phyloP scores from a whole-genome alignment of 2,329 filamentous ascomycete species.

The Alternaria metachromatica region DNA sequence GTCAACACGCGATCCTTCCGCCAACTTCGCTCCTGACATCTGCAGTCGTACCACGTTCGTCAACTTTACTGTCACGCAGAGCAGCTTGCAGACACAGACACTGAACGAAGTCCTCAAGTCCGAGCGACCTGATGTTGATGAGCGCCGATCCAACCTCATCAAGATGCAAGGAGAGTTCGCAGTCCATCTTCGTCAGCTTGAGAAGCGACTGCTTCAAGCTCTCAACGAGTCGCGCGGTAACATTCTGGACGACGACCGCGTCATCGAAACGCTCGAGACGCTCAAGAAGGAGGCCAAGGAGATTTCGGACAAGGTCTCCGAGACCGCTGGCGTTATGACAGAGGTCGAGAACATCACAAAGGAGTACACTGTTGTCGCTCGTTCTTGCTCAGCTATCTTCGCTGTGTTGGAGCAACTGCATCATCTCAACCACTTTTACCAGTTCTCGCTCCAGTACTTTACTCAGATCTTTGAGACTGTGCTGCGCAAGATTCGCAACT shows the following conservation, averaged over 20 bases:
- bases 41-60: conserved; percentile 99
- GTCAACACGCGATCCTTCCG: conserved; percentile 94
- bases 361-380: conserved; percentile 91
- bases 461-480: conserved; percentile 96
- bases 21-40: conserved; percentile 92
- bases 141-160: conserved; percentile 94
- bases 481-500: conserved; percentile 77
- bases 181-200: conserved; percentile 92
- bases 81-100: conserved; percentile 97
- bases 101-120: conserved; percentile 97
- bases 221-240: conserved; percentile 98
- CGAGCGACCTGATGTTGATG: conserved; percentile 95
- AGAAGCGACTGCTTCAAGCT: conserved; percentile 91
- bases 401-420: conserved; percentile 96
- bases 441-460: conserved; percentile 98
- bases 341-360: conserved; percentile 96
- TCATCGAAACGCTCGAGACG: conserved; percentile 96
- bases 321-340: conserved; percentile 97
- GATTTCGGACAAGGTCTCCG: conserved; percentile 93
- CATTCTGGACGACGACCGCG: conserved; percentile 96
- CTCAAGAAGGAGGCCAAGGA: conserved; percentile 97
- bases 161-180: conserved; percentile 99
- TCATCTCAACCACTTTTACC: conserved; percentile 99
- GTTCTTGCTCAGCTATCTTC: conserved; percentile 96
- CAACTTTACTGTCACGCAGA: conserved; percentile 99